Evolutionary conservation across 306 rosid species (phyloP).

Genomic region (Fagus sylvatica): DNA sequence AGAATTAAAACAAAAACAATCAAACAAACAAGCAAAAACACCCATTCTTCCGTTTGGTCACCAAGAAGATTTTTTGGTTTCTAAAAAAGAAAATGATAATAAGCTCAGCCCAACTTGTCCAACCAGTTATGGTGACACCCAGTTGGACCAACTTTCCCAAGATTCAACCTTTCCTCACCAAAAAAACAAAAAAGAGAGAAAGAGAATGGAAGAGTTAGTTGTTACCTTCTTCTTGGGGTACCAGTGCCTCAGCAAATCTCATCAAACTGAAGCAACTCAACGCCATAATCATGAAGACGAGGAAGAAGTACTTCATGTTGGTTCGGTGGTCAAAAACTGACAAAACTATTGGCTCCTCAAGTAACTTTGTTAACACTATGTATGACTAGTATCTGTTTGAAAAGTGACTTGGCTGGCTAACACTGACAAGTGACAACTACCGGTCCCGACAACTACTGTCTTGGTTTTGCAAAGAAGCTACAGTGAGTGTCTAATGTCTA

Average conservation of each 20-base stretch:
- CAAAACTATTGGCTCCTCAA: background rate
- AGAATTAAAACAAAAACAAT: background rate
- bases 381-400: no score
- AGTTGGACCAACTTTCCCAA: background rate
- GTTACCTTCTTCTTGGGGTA: slow-evolving; percentile 68
- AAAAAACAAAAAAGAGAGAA: no score
- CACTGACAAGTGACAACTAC: no score
- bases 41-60: background rate
- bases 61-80: background rate
- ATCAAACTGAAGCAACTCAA: slow-evolving; percentile 41
- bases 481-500: no score
- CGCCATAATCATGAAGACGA: slow-evolving; percentile 30
- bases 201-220: background rate
- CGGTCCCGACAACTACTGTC: no score
- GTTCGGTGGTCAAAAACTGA: slow-evolving; percentile 41
- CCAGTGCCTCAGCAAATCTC: slow-evolving; percentile 43
- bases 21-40: background rate
- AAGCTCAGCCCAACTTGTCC: background rate
- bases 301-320: slow-evolving; percentile 26
- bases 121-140: background rate
- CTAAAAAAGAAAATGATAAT: background rate
- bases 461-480: no score
- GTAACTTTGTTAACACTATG: no score
- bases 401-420: no score
- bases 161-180: slow-evolving; percentile 5